Conservation (phyloP, 192 early-diverging fungal species). For the Coemansia sp. region DNA sequence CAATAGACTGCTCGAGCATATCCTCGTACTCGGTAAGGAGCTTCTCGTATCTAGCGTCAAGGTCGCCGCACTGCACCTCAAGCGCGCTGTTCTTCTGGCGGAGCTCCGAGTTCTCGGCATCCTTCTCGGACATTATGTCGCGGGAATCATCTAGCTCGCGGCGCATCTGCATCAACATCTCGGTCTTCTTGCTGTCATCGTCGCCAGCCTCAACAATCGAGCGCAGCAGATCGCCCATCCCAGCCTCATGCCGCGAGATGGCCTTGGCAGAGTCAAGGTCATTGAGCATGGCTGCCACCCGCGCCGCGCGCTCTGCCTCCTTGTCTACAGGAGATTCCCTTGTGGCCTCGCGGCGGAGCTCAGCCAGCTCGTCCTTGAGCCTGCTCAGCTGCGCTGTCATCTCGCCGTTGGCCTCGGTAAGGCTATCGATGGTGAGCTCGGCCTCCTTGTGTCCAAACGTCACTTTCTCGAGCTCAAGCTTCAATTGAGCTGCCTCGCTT, state of each 20-base stretch:
- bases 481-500: slow-evolving; percentile 71
- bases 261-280: slow-evolving; percentile 49
- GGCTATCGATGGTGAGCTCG: slow-evolving; percentile 82
- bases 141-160: slow-evolving; percentile 45
- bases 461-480: slow-evolving; percentile 84
- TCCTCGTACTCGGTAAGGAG: slow-evolving; percentile 56
- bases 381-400: slow-evolving; percentile 71
- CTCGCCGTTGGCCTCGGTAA: slow-evolving; percentile 85
- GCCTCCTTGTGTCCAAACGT: slow-evolving; percentile 88
- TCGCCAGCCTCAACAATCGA: slow-evolving; percentile 54
- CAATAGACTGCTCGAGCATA: slow-evolving; percentile 55
- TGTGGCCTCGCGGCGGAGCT: slow-evolving; percentile 48
- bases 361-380: slow-evolving; percentile 65
- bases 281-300: slow-evolving; percentile 50
- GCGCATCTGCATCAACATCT: slow-evolving; percentile 48
- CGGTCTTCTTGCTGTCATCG: slow-evolving; percentile 44
- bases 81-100: slow-evolving; percentile 18
- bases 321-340: slow-evolving; percentile 21
- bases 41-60: slow-evolving; percentile 47
- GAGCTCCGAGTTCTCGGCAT: slow-evolving; percentile 22
- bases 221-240: slow-evolving; percentile 51
- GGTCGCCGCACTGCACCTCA: slow-evolving; percentile 19
- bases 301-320: slow-evolving; percentile 62
- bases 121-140: slow-evolving; percentile 25
- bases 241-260: slow-evolving; percentile 53